phyloP scores from a whole-genome alignment of 495 filamentous ascomycete species.

The Penicillium paradoxum region DNA sequence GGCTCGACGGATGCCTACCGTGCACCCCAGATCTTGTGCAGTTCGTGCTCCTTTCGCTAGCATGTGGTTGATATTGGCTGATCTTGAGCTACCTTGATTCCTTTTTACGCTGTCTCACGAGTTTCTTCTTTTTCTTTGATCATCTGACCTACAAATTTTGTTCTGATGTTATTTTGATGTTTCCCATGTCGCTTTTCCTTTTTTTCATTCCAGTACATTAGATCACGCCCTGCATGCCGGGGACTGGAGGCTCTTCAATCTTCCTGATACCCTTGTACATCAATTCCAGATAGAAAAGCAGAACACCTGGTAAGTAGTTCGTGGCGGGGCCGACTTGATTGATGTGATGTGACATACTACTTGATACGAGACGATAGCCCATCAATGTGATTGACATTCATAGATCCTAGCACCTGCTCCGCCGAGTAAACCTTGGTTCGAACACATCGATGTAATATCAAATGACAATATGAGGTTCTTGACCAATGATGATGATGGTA shows the following conservation, averaged over 20 bases:
- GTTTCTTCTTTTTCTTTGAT: constrained; percentile 14
- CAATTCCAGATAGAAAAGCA: constrained; percentile 29
- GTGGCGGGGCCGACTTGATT: constrained; percentile 9
- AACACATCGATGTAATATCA: too few species aligned
- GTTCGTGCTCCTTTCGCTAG: constrained; percentile 22
- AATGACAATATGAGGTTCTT: too few species aligned
- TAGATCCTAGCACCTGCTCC: too few species aligned
- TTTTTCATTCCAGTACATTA: constrained; percentile 24
- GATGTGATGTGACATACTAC: constrained; percentile 9
- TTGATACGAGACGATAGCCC: background rate
- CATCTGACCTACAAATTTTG: background rate
- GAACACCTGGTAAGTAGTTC: constrained; percentile 19
- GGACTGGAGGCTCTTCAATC: constrained; percentile 20
- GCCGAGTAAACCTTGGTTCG: too few species aligned
- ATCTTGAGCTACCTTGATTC: constrained; percentile 4
- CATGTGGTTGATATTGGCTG: constrained; percentile 16
- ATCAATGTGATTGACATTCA: background rate
- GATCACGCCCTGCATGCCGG: constrained; percentile 20
- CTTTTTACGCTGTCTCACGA: constrained; percentile 25
- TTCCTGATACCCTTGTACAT: constrained; percentile 32
- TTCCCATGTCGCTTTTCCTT: constrained; percentile 3
- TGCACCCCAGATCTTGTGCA: constrained; percentile 20
- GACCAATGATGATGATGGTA: too few species aligned
- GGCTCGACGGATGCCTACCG: constrained; percentile 15
- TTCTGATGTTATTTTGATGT: constrained; percentile 9